A percentile compares a stretch with the other conserved stretches of the same genome.
Conservation (phyloP, 2,329 filamentous ascomycete species). For the Penicillium vulpinum region DNA sequence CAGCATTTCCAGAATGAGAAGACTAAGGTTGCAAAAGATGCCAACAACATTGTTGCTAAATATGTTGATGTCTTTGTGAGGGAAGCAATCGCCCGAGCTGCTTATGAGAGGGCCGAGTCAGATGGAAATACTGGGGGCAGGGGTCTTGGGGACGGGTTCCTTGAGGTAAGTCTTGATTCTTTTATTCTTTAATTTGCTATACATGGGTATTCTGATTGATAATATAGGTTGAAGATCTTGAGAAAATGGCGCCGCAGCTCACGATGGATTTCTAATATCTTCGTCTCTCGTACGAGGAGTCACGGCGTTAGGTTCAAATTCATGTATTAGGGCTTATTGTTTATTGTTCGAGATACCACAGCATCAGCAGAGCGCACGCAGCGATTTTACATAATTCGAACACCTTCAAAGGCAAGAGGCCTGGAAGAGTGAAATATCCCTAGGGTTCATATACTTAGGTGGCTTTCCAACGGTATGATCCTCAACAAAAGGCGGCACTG, state of each 20-base stretch:
- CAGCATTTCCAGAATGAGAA: constrained; percentile 71
- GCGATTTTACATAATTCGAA: not conserved
- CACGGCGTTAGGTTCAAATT: constrained; percentile 1
- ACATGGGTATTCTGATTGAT: constrained; percentile 1
- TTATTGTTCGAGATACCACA: constrained; percentile 28
- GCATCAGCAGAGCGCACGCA: not conserved
- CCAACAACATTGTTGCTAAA: constrained; percentile 72
- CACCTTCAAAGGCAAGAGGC: constrained; percentile 11
- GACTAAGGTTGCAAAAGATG: constrained; percentile 74
- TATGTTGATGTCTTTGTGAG: constrained; percentile 91
- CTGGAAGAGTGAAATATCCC: constrained; percentile 24
- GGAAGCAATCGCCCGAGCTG: constrained; percentile 80
- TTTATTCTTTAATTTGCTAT: not conserved
- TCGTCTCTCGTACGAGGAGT: not conserved
- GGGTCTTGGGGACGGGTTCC: constrained; percentile 57
- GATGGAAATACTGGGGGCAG: constrained; percentile 32
- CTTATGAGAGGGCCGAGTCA: constrained; percentile 63
- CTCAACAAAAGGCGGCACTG: constrained; percentile 24
- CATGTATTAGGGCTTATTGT: constrained; percentile 7
- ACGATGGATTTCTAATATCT: constrained; percentile 71
- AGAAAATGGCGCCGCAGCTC: constrained; percentile 82
- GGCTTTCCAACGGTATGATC: constrained; percentile 24
- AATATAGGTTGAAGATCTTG: constrained; percentile 76
- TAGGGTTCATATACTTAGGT: constrained; percentile 23
- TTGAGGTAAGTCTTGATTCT: constrained; percentile 61